These are phyloP conservation scores for Penicillium herquei DNA, from an alignment of 495 filamentous ascomycete species.

Conservation along the genomic window DNA sequence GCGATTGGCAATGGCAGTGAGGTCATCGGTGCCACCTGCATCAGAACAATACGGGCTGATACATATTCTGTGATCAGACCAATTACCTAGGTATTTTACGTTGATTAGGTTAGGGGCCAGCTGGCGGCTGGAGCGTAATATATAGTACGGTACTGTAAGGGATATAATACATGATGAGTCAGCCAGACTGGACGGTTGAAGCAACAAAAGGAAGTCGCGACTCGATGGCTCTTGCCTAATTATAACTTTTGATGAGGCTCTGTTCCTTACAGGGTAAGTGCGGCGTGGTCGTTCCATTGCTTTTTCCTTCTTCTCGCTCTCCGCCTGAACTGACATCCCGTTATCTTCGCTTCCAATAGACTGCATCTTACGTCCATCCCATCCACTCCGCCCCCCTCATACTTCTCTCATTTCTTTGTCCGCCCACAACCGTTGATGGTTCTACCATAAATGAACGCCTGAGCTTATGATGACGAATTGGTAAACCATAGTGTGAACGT, in stretches of 20 bases:
- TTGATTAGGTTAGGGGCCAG: neutral
- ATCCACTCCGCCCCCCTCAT: neutral
- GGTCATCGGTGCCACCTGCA: slow-evolving; percentile 26
- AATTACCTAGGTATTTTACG: too few species aligned
- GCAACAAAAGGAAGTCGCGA: slow-evolving; percentile 5
- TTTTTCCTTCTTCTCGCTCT: neutral
- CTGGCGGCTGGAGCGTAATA: neutral
- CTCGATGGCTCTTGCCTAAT: slow-evolving; percentile 4
- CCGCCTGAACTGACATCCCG: neutral
- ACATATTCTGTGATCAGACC: neutral
- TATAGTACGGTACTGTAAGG: neutral
- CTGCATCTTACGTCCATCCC: too few species aligned
- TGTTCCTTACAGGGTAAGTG: neutral
- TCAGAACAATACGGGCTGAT: neutral
- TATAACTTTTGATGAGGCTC: neutral
- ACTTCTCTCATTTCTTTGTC: neutral
- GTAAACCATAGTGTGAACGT: slow-evolving; percentile 21
- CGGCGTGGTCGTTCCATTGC: neutral
- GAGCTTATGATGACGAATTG: slow-evolving; percentile 25
- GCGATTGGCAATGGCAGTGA: slow-evolving; percentile 18
- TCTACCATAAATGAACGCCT: neutral
- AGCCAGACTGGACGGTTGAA: neutral
- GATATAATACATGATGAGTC: neutral
- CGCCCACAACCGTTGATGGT: neutral
- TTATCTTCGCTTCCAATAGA: too few species aligned